phyloP scores from a whole-genome alignment of 139 green algal species.

The Tetratostichococcus sp. region DNA sequence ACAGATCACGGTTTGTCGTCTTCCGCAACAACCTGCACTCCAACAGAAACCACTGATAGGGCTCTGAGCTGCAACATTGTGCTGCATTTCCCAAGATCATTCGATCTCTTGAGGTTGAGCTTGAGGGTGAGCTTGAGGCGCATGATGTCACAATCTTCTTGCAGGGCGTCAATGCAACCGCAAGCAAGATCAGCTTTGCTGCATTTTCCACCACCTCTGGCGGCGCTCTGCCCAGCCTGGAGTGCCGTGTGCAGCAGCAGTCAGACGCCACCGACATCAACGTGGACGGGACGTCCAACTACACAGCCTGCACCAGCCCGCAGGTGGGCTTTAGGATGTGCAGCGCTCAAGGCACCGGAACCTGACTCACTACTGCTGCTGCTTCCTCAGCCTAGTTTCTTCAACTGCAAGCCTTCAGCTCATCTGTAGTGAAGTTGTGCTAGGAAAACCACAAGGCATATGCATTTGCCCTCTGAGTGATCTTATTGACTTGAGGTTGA shows the following conservation, averaged over 20 bases:
- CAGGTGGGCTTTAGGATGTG: not conserved
- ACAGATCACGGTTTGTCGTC: not conserved
- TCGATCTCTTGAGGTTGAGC: no score
- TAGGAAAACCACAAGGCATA: no score
- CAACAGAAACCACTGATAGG: not conserved
- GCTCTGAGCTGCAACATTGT: not conserved
- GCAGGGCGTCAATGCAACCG: not conserved
- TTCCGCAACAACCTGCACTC: not conserved
- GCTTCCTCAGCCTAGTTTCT: not conserved
- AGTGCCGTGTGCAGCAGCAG: conserved; percentile 6
- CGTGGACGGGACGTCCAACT: not conserved
- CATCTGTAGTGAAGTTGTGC: no score
- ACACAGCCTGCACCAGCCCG: conserved; percentile 3
- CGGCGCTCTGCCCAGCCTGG: not conserved
- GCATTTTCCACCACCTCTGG: not conserved
- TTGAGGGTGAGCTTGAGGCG: not conserved
- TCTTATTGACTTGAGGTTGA: no score
- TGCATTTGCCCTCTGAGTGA: no score
- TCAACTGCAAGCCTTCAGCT: no score
- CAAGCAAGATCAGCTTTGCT: not conserved
- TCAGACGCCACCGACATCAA: not conserved
- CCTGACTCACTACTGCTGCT: no score
- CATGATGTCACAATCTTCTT: not conserved
- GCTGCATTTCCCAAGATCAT: no score
- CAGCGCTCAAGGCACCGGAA: no score